Percentiles rank a stretch among this genome's conserved stretches.
These are phyloP conservation scores for Yamadazyma olivae DNA, from an alignment of 805 yeast species.

Conservation along the genomic window DNA sequence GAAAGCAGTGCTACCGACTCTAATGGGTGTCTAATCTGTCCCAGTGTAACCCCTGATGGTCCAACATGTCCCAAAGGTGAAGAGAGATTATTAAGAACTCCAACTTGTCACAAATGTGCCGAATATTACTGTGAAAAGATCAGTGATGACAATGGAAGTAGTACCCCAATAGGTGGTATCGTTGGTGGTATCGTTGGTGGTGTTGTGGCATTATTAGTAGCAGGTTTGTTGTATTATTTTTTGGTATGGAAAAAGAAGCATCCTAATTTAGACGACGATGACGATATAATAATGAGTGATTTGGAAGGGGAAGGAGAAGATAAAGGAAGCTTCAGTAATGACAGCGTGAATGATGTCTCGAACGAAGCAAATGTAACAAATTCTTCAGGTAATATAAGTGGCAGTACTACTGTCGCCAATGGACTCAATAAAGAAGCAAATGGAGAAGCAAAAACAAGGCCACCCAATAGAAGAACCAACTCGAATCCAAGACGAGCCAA, in stretches of 20 bases:
- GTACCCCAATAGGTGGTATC: constrained; percentile 31
- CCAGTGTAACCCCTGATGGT: constrained; percentile 20
- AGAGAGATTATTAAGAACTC: constrained; percentile 18
- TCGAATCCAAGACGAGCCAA: constrained; percentile 2
- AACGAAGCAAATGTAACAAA: constrained; percentile 1
- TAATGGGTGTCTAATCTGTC: constrained; percentile 34
- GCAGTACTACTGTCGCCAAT: not conserved
- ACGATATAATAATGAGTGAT: constrained; percentile 19
- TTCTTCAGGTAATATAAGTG: not conserved
- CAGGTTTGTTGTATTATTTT: constrained; percentile 24
- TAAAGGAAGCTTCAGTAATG: constrained; percentile 16
- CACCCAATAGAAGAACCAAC: constrained; percentile 4
- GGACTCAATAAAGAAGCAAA: not conserved
- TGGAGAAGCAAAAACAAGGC: constrained; percentile 1
- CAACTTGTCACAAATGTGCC: constrained; percentile 25
- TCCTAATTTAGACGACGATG: constrained; percentile 26
- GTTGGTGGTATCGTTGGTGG: constrained; percentile 45
- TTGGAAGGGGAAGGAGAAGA: constrained; percentile 16
- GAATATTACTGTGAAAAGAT: constrained; percentile 19
- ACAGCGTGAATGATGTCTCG: constrained; percentile 13
- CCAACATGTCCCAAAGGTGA: constrained; percentile 25
- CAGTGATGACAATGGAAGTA: constrained; percentile 2
- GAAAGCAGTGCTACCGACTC: constrained; percentile 20
- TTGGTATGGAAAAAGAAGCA: constrained; percentile 32
- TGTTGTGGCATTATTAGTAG: constrained; percentile 23